Percentiles rank a stretch among this genome's conserved stretches.
phyloP scores from a whole-genome alignment of 768 basidiomycete genomes.

The Phlegmacium glaucopus region DNA sequence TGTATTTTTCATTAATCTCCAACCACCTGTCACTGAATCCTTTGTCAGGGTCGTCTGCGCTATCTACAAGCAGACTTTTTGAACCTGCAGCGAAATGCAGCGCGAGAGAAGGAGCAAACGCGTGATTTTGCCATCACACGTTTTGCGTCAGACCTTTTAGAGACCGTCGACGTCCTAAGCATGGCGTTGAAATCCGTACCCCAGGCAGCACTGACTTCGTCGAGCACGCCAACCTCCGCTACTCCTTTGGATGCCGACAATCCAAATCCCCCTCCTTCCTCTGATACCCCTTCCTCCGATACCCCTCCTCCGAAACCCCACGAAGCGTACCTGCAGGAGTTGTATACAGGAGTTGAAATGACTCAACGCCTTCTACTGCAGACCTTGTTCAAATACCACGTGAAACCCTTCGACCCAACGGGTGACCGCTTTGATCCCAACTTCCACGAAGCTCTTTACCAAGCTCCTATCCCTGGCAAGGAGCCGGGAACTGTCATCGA shows the following conservation, averaged over 20 bases:
- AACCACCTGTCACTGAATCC: slow-evolving; percentile 9
- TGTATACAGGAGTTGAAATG: slow-evolving; percentile 86
- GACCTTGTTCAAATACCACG: slow-evolving; percentile 87
- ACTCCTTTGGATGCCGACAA: slow-evolving; percentile 18
- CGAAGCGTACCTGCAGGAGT: slow-evolving; percentile 57
- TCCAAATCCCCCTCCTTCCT: slow-evolving; percentile 22
- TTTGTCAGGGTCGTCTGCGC: slow-evolving; percentile 71
- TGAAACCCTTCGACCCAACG: slow-evolving; percentile 87
- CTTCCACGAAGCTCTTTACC: slow-evolving; percentile 91
- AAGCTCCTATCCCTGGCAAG: slow-evolving; percentile 87
- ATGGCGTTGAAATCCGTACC: slow-evolving; percentile 84
- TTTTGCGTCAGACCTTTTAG: slow-evolving; percentile 87
- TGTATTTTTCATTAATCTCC: slow-evolving; percentile 7
- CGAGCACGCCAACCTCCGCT: slow-evolving; percentile 3
- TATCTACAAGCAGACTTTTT: slow-evolving; percentile 95
- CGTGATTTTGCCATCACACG: slow-evolving; percentile 90
- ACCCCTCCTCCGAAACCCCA: slow-evolving; percentile 48
- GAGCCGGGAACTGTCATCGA: slow-evolving; percentile 88
- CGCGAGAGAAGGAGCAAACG: slow-evolving; percentile 88
- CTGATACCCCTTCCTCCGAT: slow-evolving; percentile 22
- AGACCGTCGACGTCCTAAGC: slow-evolving; percentile 86
- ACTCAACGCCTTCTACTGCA: slow-evolving; percentile 88
- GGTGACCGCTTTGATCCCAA: slow-evolving; percentile 97
- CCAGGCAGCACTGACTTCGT: slow-evolving; percentile 34
- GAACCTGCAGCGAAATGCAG: slow-evolving; percentile 89